Base-by-base conservation (phyloP, 2,329 filamentous ascomycete species). In the Colletotrichum theobromicola region DNA sequence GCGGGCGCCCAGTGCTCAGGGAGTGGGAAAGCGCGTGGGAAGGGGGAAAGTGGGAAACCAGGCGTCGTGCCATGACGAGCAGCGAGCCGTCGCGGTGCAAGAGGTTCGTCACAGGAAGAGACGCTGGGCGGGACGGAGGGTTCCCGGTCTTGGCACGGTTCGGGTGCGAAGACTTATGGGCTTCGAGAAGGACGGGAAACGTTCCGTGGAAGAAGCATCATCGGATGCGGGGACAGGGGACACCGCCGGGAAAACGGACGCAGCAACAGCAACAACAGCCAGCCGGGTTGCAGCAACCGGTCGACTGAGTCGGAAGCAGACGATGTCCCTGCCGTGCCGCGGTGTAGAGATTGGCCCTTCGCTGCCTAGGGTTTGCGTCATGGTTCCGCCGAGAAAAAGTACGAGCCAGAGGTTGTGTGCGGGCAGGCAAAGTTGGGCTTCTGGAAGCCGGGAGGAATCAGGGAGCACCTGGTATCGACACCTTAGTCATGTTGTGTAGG, bases 61-160 rank as follows among this genome's bases (percentile, higher is more conserved):
- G 50, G 26, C 53, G 37, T 24, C 42, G 34, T 67, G 34, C 24
- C 67, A 66, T 7, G n/a, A 60, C 34, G 53, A 71, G 57, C 42
- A 30, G 46, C 34, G 61, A 71, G 57, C 42, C 24, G 46, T 26
- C 34, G 32, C 58, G 24, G 26, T 72, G 62, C 68, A 74, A 63
- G 57, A 72, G 18, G 68, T 72, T 72, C 72, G 72, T 72, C 68
- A 58, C 72, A 74, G 66, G 57, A 67, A 50, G n/a, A 21, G 21
- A 34, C 8, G 24, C 42, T 28, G 55, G 42, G 57, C 68, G 57
- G 57, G 55, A 72, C 32, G 68, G 68, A 72, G 57, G 57, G 37
- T 24, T 42, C 68, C 72, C 57, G 62, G 57, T 62, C 62, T 74
- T 72, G 68, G 42, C 32, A n/a, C 32, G 34, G 68, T 28, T 74